Base-by-base conservation (phyloP, 2,329 filamentous ascomycete species). In the Dactylonectria estremocensis region DNA sequence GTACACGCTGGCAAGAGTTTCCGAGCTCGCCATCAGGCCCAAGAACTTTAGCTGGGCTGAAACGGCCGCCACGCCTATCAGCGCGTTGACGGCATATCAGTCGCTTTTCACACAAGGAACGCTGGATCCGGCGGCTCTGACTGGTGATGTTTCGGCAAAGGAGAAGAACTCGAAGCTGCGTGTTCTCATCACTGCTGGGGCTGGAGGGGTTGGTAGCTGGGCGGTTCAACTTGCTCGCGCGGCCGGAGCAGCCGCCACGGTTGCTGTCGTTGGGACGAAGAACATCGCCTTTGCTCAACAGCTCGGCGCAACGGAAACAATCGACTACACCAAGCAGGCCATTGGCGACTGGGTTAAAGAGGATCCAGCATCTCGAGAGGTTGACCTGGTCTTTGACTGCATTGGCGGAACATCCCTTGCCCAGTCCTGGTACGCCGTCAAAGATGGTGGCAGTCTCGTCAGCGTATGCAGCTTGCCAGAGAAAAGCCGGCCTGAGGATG, bases 1-100 rank as follows among this genome's bases (percentile, higher is more conserved):
- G 13, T 72, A 69, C 16, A 53, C 63, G 0, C 43, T 72, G 0
- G 70, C 64, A 73, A 63, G 71, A 14, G 31, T 59, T 55, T 14
- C 78, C 72, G 31, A 83, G 69, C 73, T 83, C 5, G 80, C 79
- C 0, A 70, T 75, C 8, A 77, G 78, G 48, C 82, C 82, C 0
- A 63, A 69, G 37, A 66, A 68, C 4, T 65, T 84, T n/a, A 66
- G 59, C 35, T 81, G 79, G 76, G 74, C 74, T 3, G 76, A 82
- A 22, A 79, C 81, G 0, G 80, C 82, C 1, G 79, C 81, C 3
- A 76, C 79, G 31, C 82, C 82, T 2, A 72, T 84, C 20, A 81
- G 79, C 62, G 80, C 82, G 14, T 69, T 83, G 28, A 84, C 83
- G 1, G 83, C 81, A 4, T 82, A 77, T 64, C 83, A 84, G 69